Base-by-base conservation (phyloP, 345 rosid species). In the Brassica carinata region DNA sequence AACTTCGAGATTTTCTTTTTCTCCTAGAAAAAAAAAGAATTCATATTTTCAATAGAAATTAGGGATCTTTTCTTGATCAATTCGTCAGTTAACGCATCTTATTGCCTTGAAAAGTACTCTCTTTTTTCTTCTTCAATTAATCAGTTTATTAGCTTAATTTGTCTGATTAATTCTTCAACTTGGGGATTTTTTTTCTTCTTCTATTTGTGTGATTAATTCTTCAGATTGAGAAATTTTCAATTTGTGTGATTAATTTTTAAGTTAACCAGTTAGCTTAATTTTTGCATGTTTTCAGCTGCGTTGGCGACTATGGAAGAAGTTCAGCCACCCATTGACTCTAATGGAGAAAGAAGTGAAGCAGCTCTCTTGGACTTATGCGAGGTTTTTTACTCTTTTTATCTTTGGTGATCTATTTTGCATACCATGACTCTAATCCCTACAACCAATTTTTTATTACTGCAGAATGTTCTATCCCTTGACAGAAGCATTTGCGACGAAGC, bases 391-490 rank as follows among this genome's bases (percentile, higher is more conserved):
- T 40, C 27, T 33, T 19, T 31, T 11, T 11, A 2, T 19, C 14
- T 62, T 67, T 65, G 18, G 3, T 69, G 53, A 34, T 73, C 61
- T 69, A 9, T 18, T 18, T 68, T 82, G 45, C 55, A 63, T 73
- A 8, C 57, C 6, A 13, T 48, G 55, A 48, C 2, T 48, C 70
- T 75, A 59, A 65, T 58, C 30, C 10, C 8, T 79, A 3, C 5
- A 27, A 5, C 58, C 51, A 7, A 8, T 23, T 23, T 70, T 70
- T 65, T 7, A 59, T 79, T 78, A 17, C 83, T 75, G 76, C 90
- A 95, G 98, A 87, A 84, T 74, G 90, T 64, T 45, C 82, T 93
- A 6, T 83, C 79, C 4, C 72, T 91, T 77, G 93, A 87, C 3
- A 94, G 88, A 85, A 82, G 70, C 7, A 72, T 82, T 30, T 86